These are phyloP conservation scores for Solanum hybrid DNA, from an alignment of 305 asterid genomes.

Conservation along the genomic window DNA sequence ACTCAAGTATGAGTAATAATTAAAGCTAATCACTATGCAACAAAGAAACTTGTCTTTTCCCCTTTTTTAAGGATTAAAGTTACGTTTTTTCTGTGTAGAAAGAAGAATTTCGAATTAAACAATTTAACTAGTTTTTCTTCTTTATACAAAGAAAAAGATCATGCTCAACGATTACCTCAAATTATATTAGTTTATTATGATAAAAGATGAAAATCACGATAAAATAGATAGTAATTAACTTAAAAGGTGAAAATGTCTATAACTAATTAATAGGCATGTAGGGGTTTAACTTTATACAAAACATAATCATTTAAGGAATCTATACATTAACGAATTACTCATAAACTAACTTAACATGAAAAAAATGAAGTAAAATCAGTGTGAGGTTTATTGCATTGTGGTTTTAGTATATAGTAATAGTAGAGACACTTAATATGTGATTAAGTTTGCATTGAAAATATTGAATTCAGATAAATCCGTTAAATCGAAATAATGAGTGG, in stretches of 20 bases:
- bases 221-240: not conserved
- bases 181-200: not conserved
- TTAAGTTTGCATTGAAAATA: not conserved
- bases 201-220: not conserved
- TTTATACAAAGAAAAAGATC: not conserved
- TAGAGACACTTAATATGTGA: not conserved
- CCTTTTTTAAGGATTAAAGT: not conserved
- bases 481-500: accelerated
- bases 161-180: not conserved
- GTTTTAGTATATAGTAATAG: not conserved
- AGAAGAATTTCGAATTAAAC: not conserved
- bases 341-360: not conserved
- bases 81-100: not conserved
- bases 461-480: not conserved
- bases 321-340: not conserved
- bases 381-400: not conserved
- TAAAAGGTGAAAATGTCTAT: not conserved
- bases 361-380: not conserved
- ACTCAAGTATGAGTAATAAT: not conserved
- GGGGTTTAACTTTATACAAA: not conserved
- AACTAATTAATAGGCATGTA: not conserved
- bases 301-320: not conserved
- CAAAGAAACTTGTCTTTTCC: not conserved
- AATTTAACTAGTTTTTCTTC: not conserved
- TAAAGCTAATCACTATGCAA: not conserved